These are phyloP conservation scores for Exserohilum turcica DNA, from an alignment of 2,329 filamentous ascomycete species.

Conservation along the genomic window DNA sequence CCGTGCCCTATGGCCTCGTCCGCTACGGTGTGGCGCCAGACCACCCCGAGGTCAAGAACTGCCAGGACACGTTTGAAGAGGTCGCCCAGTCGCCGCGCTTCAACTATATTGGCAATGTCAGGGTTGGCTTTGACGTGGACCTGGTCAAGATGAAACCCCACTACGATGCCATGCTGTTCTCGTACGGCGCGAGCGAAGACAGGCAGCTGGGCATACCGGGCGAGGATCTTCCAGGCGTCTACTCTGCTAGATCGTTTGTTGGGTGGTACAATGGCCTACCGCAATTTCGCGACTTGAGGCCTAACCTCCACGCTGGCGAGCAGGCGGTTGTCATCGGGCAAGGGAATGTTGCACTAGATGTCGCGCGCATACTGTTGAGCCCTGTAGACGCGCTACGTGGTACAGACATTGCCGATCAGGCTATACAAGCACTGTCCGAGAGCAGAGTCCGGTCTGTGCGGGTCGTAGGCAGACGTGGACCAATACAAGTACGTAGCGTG, in stretches of 20 bases:
- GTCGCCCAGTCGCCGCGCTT: slow-evolving; percentile 83
- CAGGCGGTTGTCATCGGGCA: slow-evolving; percentile 90
- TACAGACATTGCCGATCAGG: slow-evolving; percentile 89
- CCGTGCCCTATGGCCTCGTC: slow-evolving; percentile 90
- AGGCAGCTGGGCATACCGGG: slow-evolving; percentile 78
- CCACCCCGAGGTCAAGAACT: slow-evolving; percentile 99
- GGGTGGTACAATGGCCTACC: slow-evolving; percentile 98
- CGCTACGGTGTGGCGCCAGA: slow-evolving; percentile 97
- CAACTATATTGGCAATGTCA: slow-evolving; percentile 88
- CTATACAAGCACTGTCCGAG: slow-evolving; percentile 71
- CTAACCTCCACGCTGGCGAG: slow-evolving; percentile 74
- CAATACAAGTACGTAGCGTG: slow-evolving; percentile 69
- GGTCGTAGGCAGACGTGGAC: slow-evolving; percentile 87
- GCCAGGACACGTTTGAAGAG: slow-evolving; percentile 89
- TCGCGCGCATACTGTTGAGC: slow-evolving; percentile 83
- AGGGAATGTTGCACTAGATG: slow-evolving; percentile 93
- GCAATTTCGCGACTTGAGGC: slow-evolving; percentile 73
- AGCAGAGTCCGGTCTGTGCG: slow-evolving; percentile 80
- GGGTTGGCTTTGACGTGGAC: slow-evolving; percentile 73
- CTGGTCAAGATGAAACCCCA: slow-evolving; percentile 73
- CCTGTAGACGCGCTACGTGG: slow-evolving; percentile 73
- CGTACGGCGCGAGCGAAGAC: slow-evolving; percentile 89
- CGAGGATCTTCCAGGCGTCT: slow-evolving; percentile 76
- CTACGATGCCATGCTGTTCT: slow-evolving; percentile 90
- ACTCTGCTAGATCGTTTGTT: slow-evolving; percentile 90